Percentiles rank a stretch among this genome's conserved stretches.
These are phyloP conservation scores for Periconia macrospinosa DNA, from an alignment of 2,329 filamentous ascomycete species.

Conservation along the genomic window DNA sequence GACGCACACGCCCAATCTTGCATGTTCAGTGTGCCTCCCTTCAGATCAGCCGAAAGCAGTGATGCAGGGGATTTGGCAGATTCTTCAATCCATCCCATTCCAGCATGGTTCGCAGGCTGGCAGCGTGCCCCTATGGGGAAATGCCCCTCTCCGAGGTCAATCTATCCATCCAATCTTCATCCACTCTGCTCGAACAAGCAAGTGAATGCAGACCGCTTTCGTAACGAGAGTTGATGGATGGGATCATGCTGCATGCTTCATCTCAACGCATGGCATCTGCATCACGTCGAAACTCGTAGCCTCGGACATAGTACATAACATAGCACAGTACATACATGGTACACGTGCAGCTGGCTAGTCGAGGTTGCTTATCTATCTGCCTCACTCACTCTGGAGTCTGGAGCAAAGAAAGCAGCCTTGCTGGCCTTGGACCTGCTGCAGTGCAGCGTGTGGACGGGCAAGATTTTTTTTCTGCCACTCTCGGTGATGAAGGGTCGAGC, in stretches of 20 bases:
- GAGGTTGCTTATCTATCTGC: too few species aligned
- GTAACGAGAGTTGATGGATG: too few species aligned
- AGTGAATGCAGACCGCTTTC: neutral
- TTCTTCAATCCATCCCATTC: slow-evolving; percentile 18
- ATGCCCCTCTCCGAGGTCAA: slow-evolving; percentile 14
- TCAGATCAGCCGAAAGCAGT: slow-evolving; percentile 35
- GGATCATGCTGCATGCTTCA: too few species aligned
- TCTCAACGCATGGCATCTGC: too few species aligned
- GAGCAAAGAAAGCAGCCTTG: too few species aligned
- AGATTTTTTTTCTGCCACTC: neutral
- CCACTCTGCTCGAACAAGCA: neutral
- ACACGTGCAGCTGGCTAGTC: too few species aligned
- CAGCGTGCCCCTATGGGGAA: slow-evolving; percentile 21
- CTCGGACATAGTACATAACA: too few species aligned
- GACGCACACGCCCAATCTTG: neutral
- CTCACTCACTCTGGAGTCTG: too few species aligned
- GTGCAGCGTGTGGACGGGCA: too few species aligned
- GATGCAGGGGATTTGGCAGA: slow-evolving; percentile 24
- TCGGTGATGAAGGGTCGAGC: slow-evolving; percentile 1
- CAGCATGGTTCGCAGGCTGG: slow-evolving; percentile 10
- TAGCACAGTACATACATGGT: too few species aligned
- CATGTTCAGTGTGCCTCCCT: slow-evolving; percentile 1
- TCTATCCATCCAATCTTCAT: neutral
- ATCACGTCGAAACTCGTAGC: too few species aligned
- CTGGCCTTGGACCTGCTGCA: too few species aligned